Base-by-base conservation (phyloP, 805 yeast genomes). In the Schizosaccharomyces japonicus region DNA sequence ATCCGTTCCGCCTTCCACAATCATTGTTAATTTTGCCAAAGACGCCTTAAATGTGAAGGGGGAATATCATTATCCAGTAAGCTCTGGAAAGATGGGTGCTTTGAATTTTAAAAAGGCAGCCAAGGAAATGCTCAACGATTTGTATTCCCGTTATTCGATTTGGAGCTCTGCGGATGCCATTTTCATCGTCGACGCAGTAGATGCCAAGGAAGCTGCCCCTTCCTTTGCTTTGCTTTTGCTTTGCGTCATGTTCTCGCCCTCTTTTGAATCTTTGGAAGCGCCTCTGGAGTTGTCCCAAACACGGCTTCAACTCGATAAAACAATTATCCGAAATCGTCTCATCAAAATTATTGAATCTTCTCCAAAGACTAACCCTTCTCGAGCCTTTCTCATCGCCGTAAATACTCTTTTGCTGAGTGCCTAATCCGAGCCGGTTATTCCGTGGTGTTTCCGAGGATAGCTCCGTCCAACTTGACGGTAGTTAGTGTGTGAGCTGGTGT, bases 321-420 rank as follows among this genome's bases (percentile, higher is more conserved):
- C 17, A 15, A 17, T 13, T 7, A 13, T 36, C 13, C 17, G 42
- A 6, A 25, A 36, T 19, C 6, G 25, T 5, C 28, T 36, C 27
- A 23, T 36, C 6, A 36, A 36, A 21, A 36, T 36, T n/a, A 36
- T 23, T 7, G 42, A 36, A 36, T 3, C 11, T 1, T 27, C 17
- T 23, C 26, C 42, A 17, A 36, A 36, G 23, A 36, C 42, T n/a
- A 36, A 36, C 23, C 42, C 42, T n/a, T 36, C 42, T 19, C 42
- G 42, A 15, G 42, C 42, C 13, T 36, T 36, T 11, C 28, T 36
- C 5, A 17, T 36, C 23, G 42, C 42, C 42, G 42, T 36, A 7
- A 36, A 36, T 19, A 19, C 42, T 8, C 23, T 36, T 15, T 17
- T 36, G 6, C 23, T 36, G 2, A 36, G 42, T 21, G 5, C 42